phyloP scores from a whole-genome alignment of 2,329 filamentous ascomycete genomes.

The Alternaria triticimaculans region DNA sequence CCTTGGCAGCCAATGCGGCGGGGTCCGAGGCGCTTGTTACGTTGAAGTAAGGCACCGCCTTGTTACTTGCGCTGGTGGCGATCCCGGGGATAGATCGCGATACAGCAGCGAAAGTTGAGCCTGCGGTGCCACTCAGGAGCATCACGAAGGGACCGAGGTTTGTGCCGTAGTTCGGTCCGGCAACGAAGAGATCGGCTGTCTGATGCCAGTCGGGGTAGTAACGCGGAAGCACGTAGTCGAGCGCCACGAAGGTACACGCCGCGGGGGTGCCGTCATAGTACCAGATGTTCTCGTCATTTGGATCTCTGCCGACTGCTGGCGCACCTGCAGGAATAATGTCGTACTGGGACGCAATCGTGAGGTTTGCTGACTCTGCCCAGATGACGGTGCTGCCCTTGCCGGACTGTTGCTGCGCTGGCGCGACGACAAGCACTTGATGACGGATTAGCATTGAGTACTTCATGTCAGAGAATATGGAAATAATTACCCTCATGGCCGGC shows the following conservation, averaged over 20 bases:
- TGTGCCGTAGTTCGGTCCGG: conserved; percentile 63
- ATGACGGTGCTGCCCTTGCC: conserved; percentile 54
- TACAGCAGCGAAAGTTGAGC: conserved; percentile 59
- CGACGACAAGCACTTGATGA: conserved; percentile 50
- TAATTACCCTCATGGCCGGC: conserved; percentile 34
- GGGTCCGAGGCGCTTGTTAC: conserved; percentile 53
- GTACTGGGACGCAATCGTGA: conserved; percentile 54
- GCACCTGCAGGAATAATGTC: conserved; percentile 56
- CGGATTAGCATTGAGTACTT: background rate
- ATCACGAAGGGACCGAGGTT: conserved; percentile 62
- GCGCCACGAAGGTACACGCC: conserved; percentile 62
- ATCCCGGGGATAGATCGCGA: conserved; percentile 60
- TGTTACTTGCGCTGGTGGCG: conserved; percentile 55
- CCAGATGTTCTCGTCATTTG: conserved; percentile 62
- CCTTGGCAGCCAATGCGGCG: conserved; percentile 53
- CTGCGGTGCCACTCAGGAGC: conserved; percentile 41
- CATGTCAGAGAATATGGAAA: background rate
- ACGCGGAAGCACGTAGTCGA: conserved; percentile 62
- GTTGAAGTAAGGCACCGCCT: conserved; percentile 52
- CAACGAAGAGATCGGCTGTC: conserved; percentile 61
- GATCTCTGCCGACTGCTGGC: conserved; percentile 60
- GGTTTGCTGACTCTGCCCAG: conserved; percentile 54
- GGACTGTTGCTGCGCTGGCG: conserved; percentile 53
- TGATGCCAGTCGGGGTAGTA: conserved; percentile 52
- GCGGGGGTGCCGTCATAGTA: conserved; percentile 67